These are phyloP conservation scores for Moelleriella libera DNA, from an alignment of 2,329 filamentous ascomycete genomes.

Conservation along the genomic window DNA sequence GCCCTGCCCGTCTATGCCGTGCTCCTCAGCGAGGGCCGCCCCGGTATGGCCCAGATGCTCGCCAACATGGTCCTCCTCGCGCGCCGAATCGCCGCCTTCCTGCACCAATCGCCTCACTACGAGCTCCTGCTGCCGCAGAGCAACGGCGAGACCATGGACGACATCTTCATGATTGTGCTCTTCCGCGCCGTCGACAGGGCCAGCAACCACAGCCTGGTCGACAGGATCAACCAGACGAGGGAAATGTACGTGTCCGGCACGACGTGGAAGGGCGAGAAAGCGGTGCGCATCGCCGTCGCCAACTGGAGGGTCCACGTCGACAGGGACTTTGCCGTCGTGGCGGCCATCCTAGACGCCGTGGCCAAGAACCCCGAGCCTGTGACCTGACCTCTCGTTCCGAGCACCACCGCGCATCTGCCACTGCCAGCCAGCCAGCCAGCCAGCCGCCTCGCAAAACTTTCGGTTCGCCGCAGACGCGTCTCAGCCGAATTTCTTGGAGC, in stretches of 20 bases:
- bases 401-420: no score
- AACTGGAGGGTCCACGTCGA: conserved; percentile 68
- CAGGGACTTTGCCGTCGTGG: conserved; percentile 52
- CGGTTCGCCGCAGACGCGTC: no score
- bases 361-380: conserved; percentile 16
- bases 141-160: conserved; percentile 26
- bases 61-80: conserved; percentile 59
- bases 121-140: conserved; percentile 44
- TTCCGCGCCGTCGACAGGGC: conserved; percentile 54
- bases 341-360: conserved; percentile 42
- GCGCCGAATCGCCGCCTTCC: conserved; percentile 48
- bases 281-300: conserved; percentile 71
- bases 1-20: conserved; percentile 82
- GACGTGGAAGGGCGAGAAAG: conserved; percentile 57
- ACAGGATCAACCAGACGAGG: conserved; percentile 57
- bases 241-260: conserved; percentile 77
- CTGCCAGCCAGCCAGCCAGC: background rate
- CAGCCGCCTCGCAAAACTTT: background rate
- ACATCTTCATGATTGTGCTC: conserved; percentile 52
- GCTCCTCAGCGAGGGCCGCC: conserved; percentile 57
- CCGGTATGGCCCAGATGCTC: conserved; percentile 57
- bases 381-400: conserved; percentile 7
- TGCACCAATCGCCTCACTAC: conserved; percentile 48
- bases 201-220: conserved; percentile 53
- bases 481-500: conserved; percentile 42